Evolutionary conservation across 2,329 filamentous ascomycete species (phyloP), one percentile per base, ranked within the genome.

Genomic region (Cladophialophora bantiana): DNA sequence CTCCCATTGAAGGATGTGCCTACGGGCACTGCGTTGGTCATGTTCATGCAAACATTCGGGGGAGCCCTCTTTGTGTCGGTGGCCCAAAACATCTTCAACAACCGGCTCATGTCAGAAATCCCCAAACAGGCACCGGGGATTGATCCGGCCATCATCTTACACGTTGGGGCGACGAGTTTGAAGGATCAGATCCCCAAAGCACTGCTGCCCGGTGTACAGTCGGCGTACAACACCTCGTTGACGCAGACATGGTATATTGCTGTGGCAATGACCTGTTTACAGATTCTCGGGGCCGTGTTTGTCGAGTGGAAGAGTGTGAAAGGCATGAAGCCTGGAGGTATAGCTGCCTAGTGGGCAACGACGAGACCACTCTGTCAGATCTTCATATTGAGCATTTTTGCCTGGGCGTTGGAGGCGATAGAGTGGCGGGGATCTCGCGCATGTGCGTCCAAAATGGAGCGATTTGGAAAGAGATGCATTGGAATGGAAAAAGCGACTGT

Each of bases 51-150:
- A 55, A 80, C 76, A 1, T 76, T 82, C n/a, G 77, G 77, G n/a
- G 80, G 79, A 1, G 75, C 79, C 0, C 59, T 87, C 0, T 86
- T 86, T 67, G 79, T 88, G 34, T 81, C 81, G 3, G 78, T 85
- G 31, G 84, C 77, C 0, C 80, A 87, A 68, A 82, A 81, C 62
- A 79, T 87, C 15, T 85, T 87, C 66, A 80, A 79, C 54, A 85
- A 84, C 70, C 74, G 77, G 7, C 78, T 88, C 12, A 77, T 85
- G 62, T 69, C 75, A 3, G 81, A 82, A 52, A 75, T 85, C 2
- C 69, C 70, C 0, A 69, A 72, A 52, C 79, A 59, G 53, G 73
- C 75, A 0, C 77, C 77, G 0, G 69, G 63, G 1, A 56, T 76
- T 6, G 66, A 77, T 62, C 73, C 74, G 2, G 64, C 63, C 0